These are phyloP conservation scores for Suillus subluteus DNA, from an alignment of 768 basidiomycete genomes.

Conservation along the genomic window DNA sequence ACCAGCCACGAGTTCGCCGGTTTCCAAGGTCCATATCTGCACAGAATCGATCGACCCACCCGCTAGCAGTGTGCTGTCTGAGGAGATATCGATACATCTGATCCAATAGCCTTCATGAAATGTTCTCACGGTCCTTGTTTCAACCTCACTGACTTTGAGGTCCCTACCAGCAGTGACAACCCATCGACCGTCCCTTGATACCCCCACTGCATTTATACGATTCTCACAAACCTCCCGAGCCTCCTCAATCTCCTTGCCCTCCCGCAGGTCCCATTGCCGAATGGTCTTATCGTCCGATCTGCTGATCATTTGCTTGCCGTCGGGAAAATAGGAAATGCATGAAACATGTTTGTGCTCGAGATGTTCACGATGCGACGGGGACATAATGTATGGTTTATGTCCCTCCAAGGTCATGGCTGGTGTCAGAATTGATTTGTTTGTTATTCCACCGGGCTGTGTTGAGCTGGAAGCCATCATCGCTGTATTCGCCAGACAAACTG, in stretches of 20 bases:
- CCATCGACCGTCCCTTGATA: neutral
- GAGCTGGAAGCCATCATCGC: neutral
- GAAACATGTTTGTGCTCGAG: neutral
- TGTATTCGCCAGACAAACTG: too few relatives aligned
- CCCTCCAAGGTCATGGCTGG: neutral
- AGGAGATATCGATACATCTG: too few relatives aligned
- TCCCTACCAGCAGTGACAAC: neutral
- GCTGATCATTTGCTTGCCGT: neutral
- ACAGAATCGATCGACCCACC: too few relatives aligned
- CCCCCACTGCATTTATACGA: neutral
- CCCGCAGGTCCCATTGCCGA: neutral
- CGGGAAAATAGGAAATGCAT: neutral
- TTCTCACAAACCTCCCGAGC: neutral
- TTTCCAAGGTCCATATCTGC: too few relatives aligned
- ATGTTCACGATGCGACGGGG: too few relatives aligned
- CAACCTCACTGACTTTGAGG: neutral
- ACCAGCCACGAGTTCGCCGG: too few relatives aligned
- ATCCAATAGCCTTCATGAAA: neutral
- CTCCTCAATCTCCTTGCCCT: neutral
- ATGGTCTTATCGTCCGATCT: neutral
- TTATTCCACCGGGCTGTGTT: neutral
- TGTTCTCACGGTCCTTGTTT: neutral
- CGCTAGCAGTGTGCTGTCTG: too few relatives aligned
- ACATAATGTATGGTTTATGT: neutral
- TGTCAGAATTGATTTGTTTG: neutral